phyloP scores from a whole-genome alignment of 768 basidiomycete species.

The Kondoa subrosea region DNA sequence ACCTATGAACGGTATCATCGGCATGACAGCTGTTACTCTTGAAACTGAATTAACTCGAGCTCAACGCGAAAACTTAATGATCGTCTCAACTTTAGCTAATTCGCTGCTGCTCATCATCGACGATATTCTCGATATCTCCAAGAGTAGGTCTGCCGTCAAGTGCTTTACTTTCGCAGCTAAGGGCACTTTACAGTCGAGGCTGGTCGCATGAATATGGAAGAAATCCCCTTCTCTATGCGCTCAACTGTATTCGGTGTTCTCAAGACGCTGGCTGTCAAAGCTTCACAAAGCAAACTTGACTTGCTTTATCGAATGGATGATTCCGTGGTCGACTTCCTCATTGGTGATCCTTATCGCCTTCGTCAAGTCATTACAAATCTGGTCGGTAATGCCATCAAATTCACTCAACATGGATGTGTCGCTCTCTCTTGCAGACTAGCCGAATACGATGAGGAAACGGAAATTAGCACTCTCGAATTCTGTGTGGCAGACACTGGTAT shows the following conservation, averaged over 20 bases:
- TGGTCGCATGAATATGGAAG: conserved; percentile 98
- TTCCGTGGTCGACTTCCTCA: conserved; percentile 87
- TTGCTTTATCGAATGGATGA: conserved; percentile 91
- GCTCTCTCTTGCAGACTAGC: conserved; percentile 62
- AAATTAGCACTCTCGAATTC: conserved; percentile 77
- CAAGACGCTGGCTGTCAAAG: conserved; percentile 93
- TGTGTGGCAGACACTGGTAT: conserved; percentile 97
- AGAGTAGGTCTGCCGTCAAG: conserved; percentile 50
- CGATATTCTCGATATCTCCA: conserved; percentile 97
- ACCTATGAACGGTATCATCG: conserved; percentile 98
- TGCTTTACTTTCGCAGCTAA: too few relatives aligned
- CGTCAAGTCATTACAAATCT: conserved; percentile 69
- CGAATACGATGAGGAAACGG: conserved; percentile 50
- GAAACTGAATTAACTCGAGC: conserved; percentile 88
- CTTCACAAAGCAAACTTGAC: conserved; percentile 88
- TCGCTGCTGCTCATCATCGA: conserved; percentile 91
- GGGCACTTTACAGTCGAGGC: conserved; percentile 99
- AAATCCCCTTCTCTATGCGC: conserved; percentile 93
- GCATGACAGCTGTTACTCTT: conserved; percentile 86
- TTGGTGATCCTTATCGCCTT: conserved; percentile 85
- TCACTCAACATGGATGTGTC: conserved; percentile 41
- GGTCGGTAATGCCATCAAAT: conserved; percentile 93
- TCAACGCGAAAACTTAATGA: conserved; percentile 83
- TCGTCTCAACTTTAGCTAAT: conserved; percentile 85
- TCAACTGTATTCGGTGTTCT: conserved; percentile 92